These are phyloP conservation scores for Graphiopsis chlorocephala DNA, from an alignment of 2,329 filamentous ascomycete species.

Conservation along the genomic window DNA sequence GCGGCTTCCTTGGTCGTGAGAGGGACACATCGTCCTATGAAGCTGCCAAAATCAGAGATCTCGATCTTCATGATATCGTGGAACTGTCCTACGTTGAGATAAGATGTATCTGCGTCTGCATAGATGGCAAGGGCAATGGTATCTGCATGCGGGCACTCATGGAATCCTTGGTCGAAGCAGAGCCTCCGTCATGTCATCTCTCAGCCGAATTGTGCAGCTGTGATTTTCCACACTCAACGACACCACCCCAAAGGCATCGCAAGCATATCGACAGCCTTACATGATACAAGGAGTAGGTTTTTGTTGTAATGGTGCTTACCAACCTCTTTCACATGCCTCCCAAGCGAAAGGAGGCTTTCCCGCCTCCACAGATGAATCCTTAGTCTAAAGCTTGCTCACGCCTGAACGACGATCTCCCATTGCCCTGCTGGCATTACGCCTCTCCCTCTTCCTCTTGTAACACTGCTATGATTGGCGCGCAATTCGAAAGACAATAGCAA, in stretches of 20 bases:
- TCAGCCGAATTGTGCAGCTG: background rate
- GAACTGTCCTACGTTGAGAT: no score
- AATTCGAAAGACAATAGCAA: background rate
- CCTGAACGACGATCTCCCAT: background rate
- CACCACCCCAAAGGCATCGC: background rate
- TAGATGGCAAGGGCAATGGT: background rate
- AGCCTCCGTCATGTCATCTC: background rate
- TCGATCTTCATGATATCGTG: background rate
- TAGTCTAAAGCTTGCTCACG: background rate
- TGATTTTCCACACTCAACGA: background rate
- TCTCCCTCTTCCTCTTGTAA: background rate
- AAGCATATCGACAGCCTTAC: background rate
- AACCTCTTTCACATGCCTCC: background rate
- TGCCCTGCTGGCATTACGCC: background rate
- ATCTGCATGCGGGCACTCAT: background rate
- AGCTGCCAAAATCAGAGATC: no score
- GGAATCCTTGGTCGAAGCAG: background rate
- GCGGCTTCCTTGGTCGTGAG: no score
- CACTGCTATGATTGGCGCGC: background rate
- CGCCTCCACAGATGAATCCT: slow-evolving; percentile 1
- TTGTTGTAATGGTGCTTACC: background rate
- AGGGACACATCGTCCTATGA: no score
- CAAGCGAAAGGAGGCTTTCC: background rate
- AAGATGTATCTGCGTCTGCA: background rate
- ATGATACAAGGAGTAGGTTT: background rate